phyloP scores from a whole-genome alignment of 345 rosid species.

The Bruguiera sexangula region DNA sequence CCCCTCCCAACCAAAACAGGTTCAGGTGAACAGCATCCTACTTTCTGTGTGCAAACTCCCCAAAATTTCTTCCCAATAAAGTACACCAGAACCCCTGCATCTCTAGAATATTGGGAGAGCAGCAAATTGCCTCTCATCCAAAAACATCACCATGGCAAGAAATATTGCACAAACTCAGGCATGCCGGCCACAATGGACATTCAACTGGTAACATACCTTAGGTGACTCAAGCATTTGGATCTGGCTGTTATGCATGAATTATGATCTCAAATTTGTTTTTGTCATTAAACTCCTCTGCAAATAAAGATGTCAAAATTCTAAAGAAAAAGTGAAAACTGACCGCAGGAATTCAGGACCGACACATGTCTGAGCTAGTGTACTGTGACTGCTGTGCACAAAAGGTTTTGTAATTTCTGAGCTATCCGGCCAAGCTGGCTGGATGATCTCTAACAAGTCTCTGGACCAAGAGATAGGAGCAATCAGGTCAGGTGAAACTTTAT shows the following conservation, averaged over 20 bases:
- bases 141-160: neutral
- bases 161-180: neutral
- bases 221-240: too few relatives aligned
- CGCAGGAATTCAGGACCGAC: constrained; percentile 73
- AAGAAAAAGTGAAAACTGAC: constrained; percentile 2
- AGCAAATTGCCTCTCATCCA: neutral
- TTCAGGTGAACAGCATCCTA: neutral
- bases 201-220: too few relatives aligned
- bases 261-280: too few relatives aligned
- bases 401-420: constrained; percentile 53
- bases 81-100: neutral
- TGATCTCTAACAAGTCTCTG: constrained; percentile 54
- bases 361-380: constrained; percentile 32
- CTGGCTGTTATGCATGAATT: too few relatives aligned
- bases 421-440: constrained; percentile 85
- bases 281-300: neutral
- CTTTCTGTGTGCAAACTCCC: too few relatives aligned
- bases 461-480: constrained; percentile 60
- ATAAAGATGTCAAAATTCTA: neutral
- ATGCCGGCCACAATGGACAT: too few relatives aligned
- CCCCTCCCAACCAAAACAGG: neutral
- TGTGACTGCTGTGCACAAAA: constrained; percentile 36
- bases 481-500: constrained; percentile 60
- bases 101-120: neutral
- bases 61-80: neutral